These are phyloP conservation scores for Dipodascus geniculatus DNA, from an alignment of 805 yeast species.

Conservation along the genomic window DNA sequence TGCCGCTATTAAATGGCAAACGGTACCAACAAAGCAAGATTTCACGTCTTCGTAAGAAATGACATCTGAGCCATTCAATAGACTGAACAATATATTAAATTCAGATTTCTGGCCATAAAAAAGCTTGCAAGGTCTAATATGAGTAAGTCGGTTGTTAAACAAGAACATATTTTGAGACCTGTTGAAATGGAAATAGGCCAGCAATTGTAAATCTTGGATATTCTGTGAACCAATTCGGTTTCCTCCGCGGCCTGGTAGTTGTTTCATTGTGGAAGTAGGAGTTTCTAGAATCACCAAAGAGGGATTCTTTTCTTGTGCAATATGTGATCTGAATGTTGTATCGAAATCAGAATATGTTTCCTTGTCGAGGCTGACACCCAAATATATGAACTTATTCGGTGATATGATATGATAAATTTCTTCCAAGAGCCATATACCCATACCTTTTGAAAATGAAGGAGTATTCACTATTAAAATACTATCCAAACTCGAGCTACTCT, in stretches of 20 bases:
- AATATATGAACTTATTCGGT: conserved; percentile 47
- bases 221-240: conserved; percentile 10
- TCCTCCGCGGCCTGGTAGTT: conserved; percentile 26
- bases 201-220: neutral
- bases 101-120: neutral
- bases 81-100: neutral
- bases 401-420: conserved; percentile 29
- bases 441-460: conserved; percentile 89
- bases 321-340: neutral
- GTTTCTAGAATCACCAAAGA: conserved; percentile 16
- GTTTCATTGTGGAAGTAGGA: conserved; percentile 18
- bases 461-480: conserved; percentile 52
- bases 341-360: conserved; percentile 8
- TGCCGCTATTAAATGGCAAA: neutral
- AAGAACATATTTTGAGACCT: neutral
- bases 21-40: neutral
- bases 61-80: neutral
- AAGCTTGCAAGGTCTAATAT: neutral
- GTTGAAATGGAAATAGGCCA: neutral
- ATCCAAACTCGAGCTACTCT: neutral
- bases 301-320: conserved; percentile 3
- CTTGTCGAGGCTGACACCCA: conserved; percentile 31
- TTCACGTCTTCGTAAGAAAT: neutral
- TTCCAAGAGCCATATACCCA: conserved; percentile 57
- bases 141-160: neutral